Base-by-base conservation (phyloP, 768 basidiomycete species). In the Tricholoma sp. region DNA sequence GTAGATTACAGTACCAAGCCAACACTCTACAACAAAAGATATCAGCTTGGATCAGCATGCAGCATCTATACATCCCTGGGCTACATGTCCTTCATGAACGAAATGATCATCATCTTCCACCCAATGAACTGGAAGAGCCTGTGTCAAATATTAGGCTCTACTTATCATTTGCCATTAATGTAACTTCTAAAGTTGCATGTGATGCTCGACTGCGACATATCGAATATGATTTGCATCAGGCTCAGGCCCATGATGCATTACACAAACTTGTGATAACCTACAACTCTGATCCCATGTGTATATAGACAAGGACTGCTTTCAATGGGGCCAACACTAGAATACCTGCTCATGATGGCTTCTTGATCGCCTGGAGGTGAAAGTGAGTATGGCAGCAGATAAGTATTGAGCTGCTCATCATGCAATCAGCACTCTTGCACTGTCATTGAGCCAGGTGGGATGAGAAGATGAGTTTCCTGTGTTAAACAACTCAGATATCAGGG, bases 191-290 rank as follows among this genome's bases (percentile, higher is more conserved):
- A 37, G 36, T 37, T 37, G 36, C 45, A 47, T 53, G 55, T 20
- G 59, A 60, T 39, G 13, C 12, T 7, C 34, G 45, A 1, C 34
- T 58, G 29, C 49, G 18, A 1, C 12, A 39, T 9, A 55, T 52
- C 17, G 59, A 58, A 41, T 58, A 33, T 53, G 48, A 60, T 10
- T 58, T 63, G 29, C 45, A 47, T 15, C 33, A 50, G 6, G 56
- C 59, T 13, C 59, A 62, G 31, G 61, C 61, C 39, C 48, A 45
- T 32, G 59, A 63, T 31, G 57, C 61, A 11, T 50, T 62, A 1
- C 32, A 52, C 20, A 51, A 60, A 18, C 54, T 62, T 4, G 52
- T 10, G 50, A 62, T 33, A 51, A 49, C 29, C 59, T 62, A 37
- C 52, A 54, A 11, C 50, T 62, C 13, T 37, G 29, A 17, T 17